Base-by-base conservation (phyloP, 1,284 basidiomycete species). In the Cutaneotrichosporon mucoides region DNA sequence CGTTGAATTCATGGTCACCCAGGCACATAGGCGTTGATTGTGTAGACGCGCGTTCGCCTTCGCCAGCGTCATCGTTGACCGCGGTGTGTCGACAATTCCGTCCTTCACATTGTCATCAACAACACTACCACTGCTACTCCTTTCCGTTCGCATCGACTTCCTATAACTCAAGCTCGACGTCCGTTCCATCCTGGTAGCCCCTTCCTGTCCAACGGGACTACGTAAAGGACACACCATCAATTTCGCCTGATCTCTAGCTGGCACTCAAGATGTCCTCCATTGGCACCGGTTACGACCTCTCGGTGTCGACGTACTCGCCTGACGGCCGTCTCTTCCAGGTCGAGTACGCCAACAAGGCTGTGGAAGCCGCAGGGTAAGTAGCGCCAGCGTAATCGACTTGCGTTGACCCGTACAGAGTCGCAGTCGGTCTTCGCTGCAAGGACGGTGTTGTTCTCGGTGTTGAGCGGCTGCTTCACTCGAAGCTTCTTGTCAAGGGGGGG, bases 251-350 rank as follows among this genome's bases (percentile, higher is more conserved):
- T 24, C 24, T 24, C 24, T 8, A n/a, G 12, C 16, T 34, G 24
- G 13, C 37, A 46, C 49, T 40, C 63, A 68, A 52, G 57, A 96
- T 96, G 92, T 94, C 94, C 57, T 96, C 94, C 56, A 97, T 97
- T 73, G 93, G 94, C 63, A 97, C 94, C 68, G 95, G 95, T 58
- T 98, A 98, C 82, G 95, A 99, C 84, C 88, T 98, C 62, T 97
- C 93, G 59, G 91, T 95, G 49, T 95, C 92, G 73, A 99, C 95
- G 53, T 99, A 99, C 82, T 97, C 93, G 43, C 95, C 95, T 60
- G 95, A 99, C 80, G 95, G 95, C 34, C 87, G 96, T 67, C 92
- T 99, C 75, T 99, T 99, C 76, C 95, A 99, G 84, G 90, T 99
- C 77, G 96, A 99, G 80, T 99, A 99, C 76, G 96, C 96, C 54